Evolutionary conservation across 495 filamentous ascomycete species (phyloP).

Genomic region (Daldinia bambusicola): DNA sequence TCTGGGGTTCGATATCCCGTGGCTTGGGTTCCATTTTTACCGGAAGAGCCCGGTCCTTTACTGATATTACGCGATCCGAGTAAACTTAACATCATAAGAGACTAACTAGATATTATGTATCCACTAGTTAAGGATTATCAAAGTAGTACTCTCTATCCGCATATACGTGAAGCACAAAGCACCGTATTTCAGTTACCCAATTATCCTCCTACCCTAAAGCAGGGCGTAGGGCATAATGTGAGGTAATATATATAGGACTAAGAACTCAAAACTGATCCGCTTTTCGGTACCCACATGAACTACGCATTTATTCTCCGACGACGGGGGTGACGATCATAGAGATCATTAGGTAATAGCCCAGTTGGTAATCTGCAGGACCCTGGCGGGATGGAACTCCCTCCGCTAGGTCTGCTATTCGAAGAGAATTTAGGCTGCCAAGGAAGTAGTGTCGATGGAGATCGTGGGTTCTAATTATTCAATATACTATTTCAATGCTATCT

Average conservation of each 20-base stretch:
- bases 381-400: slow-evolving; percentile 28
- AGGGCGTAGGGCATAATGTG: too few relatives aligned
- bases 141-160: not conserved
- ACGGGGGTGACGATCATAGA: slow-evolving; percentile 29
- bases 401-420: slow-evolving; percentile 13
- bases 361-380: slow-evolving; percentile 6
- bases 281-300: slow-evolving; percentile 15
- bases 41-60: not conserved
- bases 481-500: not conserved
- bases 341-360: slow-evolving; percentile 34
- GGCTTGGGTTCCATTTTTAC: not conserved
- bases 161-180: not conserved
- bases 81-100: not conserved
- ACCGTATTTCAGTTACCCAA: too few relatives aligned
- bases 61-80: not conserved
- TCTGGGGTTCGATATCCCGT: slow-evolving; percentile 3
- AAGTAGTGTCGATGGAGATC: not conserved
- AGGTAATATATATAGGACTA: too few relatives aligned
- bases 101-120: too few relatives aligned
- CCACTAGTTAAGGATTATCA: too few relatives aligned
- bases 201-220: not conserved
- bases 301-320: slow-evolving; percentile 28
- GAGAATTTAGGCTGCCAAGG: slow-evolving; percentile 14
- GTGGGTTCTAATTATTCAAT: not conserved
- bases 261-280: slow-evolving; percentile 10